These are phyloP conservation scores for Madurella fahalii DNA, from an alignment of 2,329 filamentous ascomycete species.

Conservation along the genomic window DNA sequence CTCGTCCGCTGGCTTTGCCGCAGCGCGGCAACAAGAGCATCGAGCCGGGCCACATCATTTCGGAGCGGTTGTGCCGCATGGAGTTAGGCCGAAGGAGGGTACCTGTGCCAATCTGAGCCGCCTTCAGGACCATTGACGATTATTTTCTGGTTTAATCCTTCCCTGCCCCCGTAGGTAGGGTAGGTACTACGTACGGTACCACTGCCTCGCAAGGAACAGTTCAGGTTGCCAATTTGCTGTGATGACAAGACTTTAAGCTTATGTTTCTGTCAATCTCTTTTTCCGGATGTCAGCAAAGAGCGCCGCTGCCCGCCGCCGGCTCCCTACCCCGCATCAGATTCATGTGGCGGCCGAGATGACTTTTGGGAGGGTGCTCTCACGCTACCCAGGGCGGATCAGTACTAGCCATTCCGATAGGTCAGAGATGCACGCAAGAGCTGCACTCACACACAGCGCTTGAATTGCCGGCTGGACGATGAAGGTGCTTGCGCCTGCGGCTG, in stretches of 20 bases:
- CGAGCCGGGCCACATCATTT: neutral
- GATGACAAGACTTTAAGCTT: too few relatives aligned
- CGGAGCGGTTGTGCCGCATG: neutral
- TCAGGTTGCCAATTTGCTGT: too few relatives aligned
- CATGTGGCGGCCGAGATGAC: neutral
- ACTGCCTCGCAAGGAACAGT: too few relatives aligned
- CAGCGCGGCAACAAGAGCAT: neutral
- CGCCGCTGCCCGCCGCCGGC: neutral
- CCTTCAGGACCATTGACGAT: neutral
- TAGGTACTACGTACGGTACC: too few relatives aligned
- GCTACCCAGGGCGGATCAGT: neutral
- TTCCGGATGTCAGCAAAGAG: too few relatives aligned
- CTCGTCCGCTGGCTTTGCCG: neutral
- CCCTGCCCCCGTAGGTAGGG: too few relatives aligned
- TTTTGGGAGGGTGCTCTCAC: neutral
- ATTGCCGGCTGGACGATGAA: neutral
- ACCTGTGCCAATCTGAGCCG: neutral
- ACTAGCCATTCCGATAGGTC: neutral
- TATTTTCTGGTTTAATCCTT: too few relatives aligned
- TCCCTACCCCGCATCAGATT: slow-evolving; percentile 4
- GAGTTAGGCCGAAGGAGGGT: neutral
- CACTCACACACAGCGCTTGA: neutral
- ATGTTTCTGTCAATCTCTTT: too few relatives aligned
- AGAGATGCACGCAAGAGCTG: neutral
- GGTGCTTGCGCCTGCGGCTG: too few relatives aligned